These are phyloP conservation scores for Naematelia encephala DNA, from an alignment of 768 basidiomycete species.

Conservation along the genomic window DNA sequence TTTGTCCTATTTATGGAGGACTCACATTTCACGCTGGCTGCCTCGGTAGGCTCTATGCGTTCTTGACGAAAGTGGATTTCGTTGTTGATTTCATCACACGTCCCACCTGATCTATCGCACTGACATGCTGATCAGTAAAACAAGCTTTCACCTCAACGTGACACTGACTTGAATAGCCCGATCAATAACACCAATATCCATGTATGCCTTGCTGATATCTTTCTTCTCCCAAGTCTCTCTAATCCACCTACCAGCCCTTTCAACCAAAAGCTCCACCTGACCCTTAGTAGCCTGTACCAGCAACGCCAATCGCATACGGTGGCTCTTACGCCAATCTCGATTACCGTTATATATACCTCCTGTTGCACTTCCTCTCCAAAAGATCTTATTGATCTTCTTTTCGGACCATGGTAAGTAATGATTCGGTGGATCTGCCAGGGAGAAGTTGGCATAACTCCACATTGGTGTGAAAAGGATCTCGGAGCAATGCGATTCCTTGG, in stretches of 20 bases:
- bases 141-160: not conserved
- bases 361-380: slow-evolving; percentile 45
- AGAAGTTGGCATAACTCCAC: slow-evolving; percentile 24
- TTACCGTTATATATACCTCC: slow-evolving; percentile 35
- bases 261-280: slow-evolving; percentile 40
- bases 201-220: slow-evolving; percentile 39
- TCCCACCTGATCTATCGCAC: slow-evolving; percentile 49
- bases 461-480: slow-evolving; percentile 47
- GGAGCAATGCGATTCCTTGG: slow-evolving; percentile 42
- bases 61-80: slow-evolving; percentile 42
- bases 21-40: slow-evolving; percentile 49
- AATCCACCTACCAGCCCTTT: slow-evolving; percentile 36
- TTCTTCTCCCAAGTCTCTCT: slow-evolving; percentile 30
- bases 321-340: slow-evolving; percentile 17
- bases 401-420: slow-evolving; percentile 43
- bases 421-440: slow-evolving; percentile 18
- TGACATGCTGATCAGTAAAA: slow-evolving; percentile 7
- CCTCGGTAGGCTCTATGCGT: slow-evolving; percentile 39
- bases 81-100: slow-evolving; percentile 46
- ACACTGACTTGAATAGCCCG: slow-evolving; percentile 41
- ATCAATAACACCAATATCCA: slow-evolving; percentile 48
- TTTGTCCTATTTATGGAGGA: not conserved
- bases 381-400: slow-evolving; percentile 33
- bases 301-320: slow-evolving; percentile 49
- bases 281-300: slow-evolving; percentile 45